These are phyloP conservation scores for Aspergillus avenaceus DNA, from an alignment of 495 filamentous ascomycete species.

Conservation along the genomic window DNA sequence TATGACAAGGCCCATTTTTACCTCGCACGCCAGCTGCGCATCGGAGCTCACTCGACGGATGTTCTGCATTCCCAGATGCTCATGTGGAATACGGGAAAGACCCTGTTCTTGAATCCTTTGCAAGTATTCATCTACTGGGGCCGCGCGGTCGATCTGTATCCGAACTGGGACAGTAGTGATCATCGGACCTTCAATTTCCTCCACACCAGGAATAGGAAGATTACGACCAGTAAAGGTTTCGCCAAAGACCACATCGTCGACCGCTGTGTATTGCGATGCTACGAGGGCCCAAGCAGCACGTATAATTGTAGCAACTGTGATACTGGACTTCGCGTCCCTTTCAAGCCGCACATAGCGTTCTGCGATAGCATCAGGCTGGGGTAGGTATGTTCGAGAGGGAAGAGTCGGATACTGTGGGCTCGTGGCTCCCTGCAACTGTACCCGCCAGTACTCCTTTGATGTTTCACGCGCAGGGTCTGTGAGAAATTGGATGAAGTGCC, in stretches of 20 bases:
- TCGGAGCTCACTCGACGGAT: conserved; percentile 60
- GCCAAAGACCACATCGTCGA: conserved; percentile 53
- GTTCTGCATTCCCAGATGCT: conserved; percentile 67
- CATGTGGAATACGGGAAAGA: conserved; percentile 51
- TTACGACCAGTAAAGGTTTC: conserved; percentile 53
- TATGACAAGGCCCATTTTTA: conserved; percentile 57
- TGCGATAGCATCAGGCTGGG: conserved; percentile 46
- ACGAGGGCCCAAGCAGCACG: conserved; percentile 60
- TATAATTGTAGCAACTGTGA: conserved; percentile 55
- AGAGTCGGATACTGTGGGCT: conserved; percentile 54
- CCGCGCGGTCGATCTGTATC: conserved; percentile 29
- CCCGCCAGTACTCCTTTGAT: conserved; percentile 38
- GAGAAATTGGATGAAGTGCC: too few relatives aligned
- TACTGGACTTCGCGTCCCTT: conserved; percentile 27
- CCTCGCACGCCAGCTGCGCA: conserved; percentile 59
- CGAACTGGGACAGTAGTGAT: conserved; percentile 65
- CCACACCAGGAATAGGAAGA: conserved; percentile 39
- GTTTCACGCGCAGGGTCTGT: neutral
- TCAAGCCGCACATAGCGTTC: conserved; percentile 46
- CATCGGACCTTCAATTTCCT: conserved; percentile 49
- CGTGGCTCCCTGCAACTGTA: conserved; percentile 45
- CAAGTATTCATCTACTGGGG: conserved; percentile 28
- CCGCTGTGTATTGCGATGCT: conserved; percentile 49
- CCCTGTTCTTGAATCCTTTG: conserved; percentile 49
- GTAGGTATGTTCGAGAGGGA: conserved; percentile 50